Evolutionary conservation across 352 stramenopile species (phyloP).

Genomic region (Plasmopara halstedii): DNA sequence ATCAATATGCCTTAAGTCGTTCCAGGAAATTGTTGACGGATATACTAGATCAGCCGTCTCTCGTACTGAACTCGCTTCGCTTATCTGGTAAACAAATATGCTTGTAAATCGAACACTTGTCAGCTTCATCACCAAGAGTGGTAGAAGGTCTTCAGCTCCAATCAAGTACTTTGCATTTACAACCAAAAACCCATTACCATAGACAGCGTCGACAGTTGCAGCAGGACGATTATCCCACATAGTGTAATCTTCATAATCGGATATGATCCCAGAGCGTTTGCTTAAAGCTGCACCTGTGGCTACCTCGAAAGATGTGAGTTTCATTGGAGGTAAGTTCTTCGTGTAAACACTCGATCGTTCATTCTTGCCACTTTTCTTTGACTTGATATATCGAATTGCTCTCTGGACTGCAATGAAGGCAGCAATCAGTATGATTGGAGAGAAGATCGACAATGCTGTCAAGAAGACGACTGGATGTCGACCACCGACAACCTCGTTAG

Average conservation of each 20-base stretch:
- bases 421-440: conserved; percentile 13
- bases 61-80: conserved; percentile 7
- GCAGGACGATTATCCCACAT: conserved; percentile 8
- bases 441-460: conserved; percentile 13
- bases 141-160: conserved; percentile 19
- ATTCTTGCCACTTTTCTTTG: background rate
- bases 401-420: conserved; percentile 16
- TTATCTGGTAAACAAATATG: conserved; percentile 24
- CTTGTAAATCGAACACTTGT: conserved; percentile 23
- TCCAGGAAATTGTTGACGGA: conserved; percentile 23
- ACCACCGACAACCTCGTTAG: conserved; percentile 5
- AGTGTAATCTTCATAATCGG: conserved; percentile 21
- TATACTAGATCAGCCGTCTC: conserved; percentile 24
- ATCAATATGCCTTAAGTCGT: conserved; percentile 15
- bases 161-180: conserved; percentile 29
- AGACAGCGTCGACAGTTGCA: conserved; percentile 29
- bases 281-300: conserved; percentile 16
- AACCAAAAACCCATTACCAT: conserved; percentile 32
- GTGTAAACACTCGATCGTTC: conserved; percentile 3
- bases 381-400: conserved; percentile 1
- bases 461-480: conserved; percentile 8
- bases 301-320: conserved; percentile 15
- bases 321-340: conserved; percentile 1
- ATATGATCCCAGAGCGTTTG: conserved; percentile 17
- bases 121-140: conserved; percentile 32